A percentile compares a stretch with the other conserved stretches of the same genome.
These are phyloP conservation scores for Hypericum androsaemum DNA, from an alignment of 345 rosid genomes.

Conservation along the genomic window DNA sequence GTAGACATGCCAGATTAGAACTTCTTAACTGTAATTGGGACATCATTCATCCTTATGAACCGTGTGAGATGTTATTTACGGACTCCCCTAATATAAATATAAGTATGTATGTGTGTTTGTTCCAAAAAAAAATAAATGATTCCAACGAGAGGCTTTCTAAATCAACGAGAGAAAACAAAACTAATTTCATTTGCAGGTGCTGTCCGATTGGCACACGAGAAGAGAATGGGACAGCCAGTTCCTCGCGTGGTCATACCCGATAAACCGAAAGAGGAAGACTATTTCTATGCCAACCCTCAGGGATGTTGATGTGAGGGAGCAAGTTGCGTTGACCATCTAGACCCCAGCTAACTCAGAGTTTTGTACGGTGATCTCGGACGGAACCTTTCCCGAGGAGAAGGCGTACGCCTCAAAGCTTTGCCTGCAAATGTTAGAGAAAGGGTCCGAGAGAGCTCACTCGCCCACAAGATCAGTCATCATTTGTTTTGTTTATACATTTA, in stretches of 20 bases:
- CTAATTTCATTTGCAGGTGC: conserved; percentile 52
- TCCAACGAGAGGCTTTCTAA: no score
- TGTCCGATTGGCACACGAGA: conserved; percentile 54
- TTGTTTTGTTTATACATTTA: conserved; percentile 21
- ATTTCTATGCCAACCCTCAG: conserved; percentile 90
- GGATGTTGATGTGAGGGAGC: conserved; percentile 75
- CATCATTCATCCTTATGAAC: no score
- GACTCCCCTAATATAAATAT: no score
- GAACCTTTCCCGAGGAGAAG: conserved; percentile 1
- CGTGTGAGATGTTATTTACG: no score
- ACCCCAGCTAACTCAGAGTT: conserved; percentile 26
- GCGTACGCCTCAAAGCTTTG: conserved; percentile 16
- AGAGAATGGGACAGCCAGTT: conserved; percentile 63
- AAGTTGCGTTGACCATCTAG: conserved; percentile 47
- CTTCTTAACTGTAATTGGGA: no score
- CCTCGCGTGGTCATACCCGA: conserved; percentile 50
- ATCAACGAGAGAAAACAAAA: no score
- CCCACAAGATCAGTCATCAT: neutral
- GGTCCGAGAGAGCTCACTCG: conserved; percentile 9
- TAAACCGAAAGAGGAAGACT: conserved; percentile 96
- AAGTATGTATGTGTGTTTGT: no score
- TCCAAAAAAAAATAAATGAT: no score
- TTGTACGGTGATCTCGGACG: conserved; percentile 9
- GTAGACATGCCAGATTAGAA: no score
- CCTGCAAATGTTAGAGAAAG: conserved; percentile 18